Evolutionary conservation across 192 early-diverging fungal genomes (phyloP).

Genomic region (Chytriomyces sp.): DNA sequence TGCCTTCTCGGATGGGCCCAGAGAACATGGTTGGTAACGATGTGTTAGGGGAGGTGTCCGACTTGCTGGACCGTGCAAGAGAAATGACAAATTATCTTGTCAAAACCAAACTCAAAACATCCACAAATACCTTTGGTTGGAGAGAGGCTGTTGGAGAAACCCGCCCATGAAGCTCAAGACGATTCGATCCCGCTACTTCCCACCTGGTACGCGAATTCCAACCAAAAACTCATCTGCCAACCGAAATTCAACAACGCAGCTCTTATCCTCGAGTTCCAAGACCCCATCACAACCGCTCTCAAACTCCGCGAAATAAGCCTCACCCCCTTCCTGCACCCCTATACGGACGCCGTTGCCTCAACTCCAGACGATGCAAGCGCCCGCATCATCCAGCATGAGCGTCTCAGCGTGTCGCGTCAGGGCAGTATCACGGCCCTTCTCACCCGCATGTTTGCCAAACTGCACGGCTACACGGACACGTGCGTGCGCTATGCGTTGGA

Average conservation of each 20-base stretch:
- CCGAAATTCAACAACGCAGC: neutral
- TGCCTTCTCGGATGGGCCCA: conserved; percentile 32
- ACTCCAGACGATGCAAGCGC: neutral
- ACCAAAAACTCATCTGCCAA: neutral
- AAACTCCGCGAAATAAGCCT: conserved; percentile 21
- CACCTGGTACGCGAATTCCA: neutral
- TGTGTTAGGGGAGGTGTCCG: no score
- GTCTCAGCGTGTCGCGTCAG: neutral
- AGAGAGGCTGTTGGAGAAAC: neutral
- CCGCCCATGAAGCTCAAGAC: conserved; percentile 3
- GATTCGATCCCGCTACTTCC: conserved; percentile 21
- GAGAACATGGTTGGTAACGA: conserved; percentile 6
- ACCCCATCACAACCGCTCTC: neutral
- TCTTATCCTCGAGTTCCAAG: conserved; percentile 9
- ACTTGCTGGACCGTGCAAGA: no score
- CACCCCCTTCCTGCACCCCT: neutral
- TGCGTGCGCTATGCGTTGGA: conserved; percentile 21
- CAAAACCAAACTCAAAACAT: neutral
- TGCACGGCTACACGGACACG: conserved; percentile 4
- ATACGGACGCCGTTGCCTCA: neutral
- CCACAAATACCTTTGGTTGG: neutral
- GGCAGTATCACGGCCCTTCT: neutral
- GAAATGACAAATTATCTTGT: no score
- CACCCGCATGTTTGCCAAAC: conserved; percentile 17
- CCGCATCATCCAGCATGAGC: conserved; percentile 19